These are phyloP conservation scores for Melampsora americana DNA, from an alignment of 1,284 basidiomycete species.

Conservation along the genomic window DNA sequence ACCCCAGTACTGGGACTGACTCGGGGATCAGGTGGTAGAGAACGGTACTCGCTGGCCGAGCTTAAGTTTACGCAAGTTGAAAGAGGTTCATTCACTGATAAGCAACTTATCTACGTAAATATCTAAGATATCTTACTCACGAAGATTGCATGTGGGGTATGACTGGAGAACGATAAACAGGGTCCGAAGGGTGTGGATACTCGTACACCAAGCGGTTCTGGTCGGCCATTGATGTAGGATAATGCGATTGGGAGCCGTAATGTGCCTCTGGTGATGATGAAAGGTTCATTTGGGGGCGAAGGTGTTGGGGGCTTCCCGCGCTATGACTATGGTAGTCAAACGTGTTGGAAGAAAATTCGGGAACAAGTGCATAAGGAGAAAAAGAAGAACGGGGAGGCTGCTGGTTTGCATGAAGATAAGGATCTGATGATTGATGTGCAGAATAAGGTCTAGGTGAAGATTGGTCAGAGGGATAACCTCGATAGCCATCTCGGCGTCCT, in stretches of 20 bases:
- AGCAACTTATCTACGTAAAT: no score
- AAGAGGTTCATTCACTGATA: no score
- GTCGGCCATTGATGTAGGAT: not conserved
- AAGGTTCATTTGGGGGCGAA: not conserved
- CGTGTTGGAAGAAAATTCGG: not conserved
- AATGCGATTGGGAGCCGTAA: not conserved
- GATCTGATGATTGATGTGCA: not conserved
- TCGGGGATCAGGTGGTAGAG: not conserved
- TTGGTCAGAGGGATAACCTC: not conserved
- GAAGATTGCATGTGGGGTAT: not conserved
- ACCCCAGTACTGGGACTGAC: not conserved
- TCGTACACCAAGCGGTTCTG: no score
- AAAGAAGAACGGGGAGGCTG: not conserved
- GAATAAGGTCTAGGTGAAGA: not conserved
- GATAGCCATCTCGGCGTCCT: not conserved
- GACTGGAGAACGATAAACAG: not conserved
- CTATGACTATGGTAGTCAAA: not conserved
- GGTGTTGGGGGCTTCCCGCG: not conserved
- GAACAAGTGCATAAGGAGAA: not conserved
- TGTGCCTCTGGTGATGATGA: not conserved
- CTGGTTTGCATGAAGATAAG: not conserved
- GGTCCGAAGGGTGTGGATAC: not conserved
- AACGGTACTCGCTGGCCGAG: no score
- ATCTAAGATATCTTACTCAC: not conserved
- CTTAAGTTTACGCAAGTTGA: no score